Evolutionary conservation across 352 stramenopile genomes (phyloP).

Genomic region (Pythium coloratum): DNA sequence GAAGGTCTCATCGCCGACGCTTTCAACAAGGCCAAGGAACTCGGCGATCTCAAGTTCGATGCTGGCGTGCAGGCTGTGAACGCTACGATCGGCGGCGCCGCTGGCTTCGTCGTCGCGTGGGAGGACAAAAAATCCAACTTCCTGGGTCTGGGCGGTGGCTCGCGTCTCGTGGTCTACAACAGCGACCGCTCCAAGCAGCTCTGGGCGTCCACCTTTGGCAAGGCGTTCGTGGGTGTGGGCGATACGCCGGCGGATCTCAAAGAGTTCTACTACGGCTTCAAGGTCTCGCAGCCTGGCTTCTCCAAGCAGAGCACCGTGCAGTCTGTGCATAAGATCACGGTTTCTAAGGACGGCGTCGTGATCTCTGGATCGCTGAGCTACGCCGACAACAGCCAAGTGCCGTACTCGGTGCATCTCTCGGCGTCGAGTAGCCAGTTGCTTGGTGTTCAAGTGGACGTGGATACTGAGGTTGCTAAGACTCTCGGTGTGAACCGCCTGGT

Average conservation of each 20-base stretch:
- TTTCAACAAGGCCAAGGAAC: slow-evolving; percentile 14
- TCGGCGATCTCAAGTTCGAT: slow-evolving; percentile 12
- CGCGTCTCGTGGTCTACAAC: slow-evolving; percentile 15
- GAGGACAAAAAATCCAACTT: slow-evolving; percentile 7
- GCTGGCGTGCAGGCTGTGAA: slow-evolving; percentile 3
- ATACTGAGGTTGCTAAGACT: not conserved
- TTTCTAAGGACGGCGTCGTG: not conserved
- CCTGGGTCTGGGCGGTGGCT: slow-evolving; percentile 3
- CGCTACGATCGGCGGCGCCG: slow-evolving; percentile 1
- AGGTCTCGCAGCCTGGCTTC: slow-evolving; percentile 12
- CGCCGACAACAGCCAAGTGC: not conserved
- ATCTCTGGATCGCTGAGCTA: slow-evolving; percentile 8
- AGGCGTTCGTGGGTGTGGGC: slow-evolving; percentile 13
- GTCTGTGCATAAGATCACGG: slow-evolving; percentile 4
- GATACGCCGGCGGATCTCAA: slow-evolving; percentile 7
- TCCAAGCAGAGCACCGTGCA: slow-evolving; percentile 10
- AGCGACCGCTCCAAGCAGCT: slow-evolving; percentile 12
- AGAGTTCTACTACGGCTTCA: slow-evolving; percentile 18
- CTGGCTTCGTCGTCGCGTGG: slow-evolving; percentile 7
- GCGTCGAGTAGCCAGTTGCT: not conserved
- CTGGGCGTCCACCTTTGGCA: slow-evolving; percentile 18
- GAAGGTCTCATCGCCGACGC: slow-evolving; percentile 5
- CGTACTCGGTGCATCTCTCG: slow-evolving; percentile 7
- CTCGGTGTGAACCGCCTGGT: slow-evolving; percentile 19
- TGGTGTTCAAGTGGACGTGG: slow-evolving; percentile 3